Percentiles rank a stretch among this genome's conserved stretches.
These are phyloP conservation scores for Rhizophora apiculata DNA, from an alignment of 345 rosid species.

Conservation along the genomic window DNA sequence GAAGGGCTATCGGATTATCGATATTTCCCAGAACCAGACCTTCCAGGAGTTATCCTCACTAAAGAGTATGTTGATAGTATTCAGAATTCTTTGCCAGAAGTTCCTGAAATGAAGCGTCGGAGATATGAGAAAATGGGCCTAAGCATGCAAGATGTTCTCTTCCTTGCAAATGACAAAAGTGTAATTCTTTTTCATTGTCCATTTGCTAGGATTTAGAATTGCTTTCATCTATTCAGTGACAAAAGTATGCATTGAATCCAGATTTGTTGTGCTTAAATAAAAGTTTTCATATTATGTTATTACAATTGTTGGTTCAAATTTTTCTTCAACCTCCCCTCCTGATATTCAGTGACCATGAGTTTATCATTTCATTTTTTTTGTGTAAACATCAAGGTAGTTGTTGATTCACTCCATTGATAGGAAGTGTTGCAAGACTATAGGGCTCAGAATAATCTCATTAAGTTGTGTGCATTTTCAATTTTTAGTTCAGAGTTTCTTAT, in stretches of 20 bases:
- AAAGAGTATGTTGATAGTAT: conserved; percentile 63
- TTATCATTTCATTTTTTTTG: background rate
- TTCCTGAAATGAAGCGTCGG: conserved; percentile 84
- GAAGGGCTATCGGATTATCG: conserved; percentile 96
- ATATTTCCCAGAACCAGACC: conserved; percentile 95
- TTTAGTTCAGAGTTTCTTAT: background rate
- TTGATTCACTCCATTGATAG: no score
- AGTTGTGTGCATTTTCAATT: background rate
- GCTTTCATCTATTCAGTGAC: background rate
- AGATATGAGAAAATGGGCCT: conserved; percentile 84
- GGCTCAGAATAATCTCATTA: background rate
- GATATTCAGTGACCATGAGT: background rate
- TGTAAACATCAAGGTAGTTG: background rate
- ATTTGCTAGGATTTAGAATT: background rate
- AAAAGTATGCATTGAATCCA: background rate
- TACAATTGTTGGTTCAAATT: background rate
- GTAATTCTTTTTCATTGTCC: conserved; percentile 42
- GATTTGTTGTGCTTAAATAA: background rate
- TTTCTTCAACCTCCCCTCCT: background rate
- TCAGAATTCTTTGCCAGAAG: conserved; percentile 64
- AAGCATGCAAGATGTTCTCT: conserved; percentile 88
- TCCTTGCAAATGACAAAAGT: conserved; percentile 78
- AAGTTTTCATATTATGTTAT: background rate
- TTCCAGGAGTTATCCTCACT: conserved; percentile 75
- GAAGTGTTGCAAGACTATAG: background rate